Evolutionary conservation across 352 stramenopile species (phyloP), one percentile per base, ranked within the genome.

Genomic region (Phytophthora ramorum): DNA sequence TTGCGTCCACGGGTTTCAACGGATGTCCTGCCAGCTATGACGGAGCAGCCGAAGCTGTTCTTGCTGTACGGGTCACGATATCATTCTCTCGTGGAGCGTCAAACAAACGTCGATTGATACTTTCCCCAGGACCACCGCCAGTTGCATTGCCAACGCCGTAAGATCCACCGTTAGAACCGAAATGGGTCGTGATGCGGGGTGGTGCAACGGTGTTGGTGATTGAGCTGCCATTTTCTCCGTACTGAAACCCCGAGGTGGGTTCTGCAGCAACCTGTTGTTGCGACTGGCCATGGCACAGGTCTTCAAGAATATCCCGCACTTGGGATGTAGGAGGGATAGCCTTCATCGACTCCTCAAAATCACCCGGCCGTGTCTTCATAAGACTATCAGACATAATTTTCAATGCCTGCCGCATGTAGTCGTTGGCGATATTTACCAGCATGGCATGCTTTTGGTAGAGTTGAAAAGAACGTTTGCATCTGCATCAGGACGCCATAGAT

Each of bases 381-480:
- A 95, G 53, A 37, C 81, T 86, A 24, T 86, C 76, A 2, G 83
- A 75, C 24, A 93, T 93, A 46, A 92, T 79, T 24, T 79, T 75
- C 19, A 95, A 58, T 7, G 85, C 82, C 41, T 78, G 73, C 24
- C 89, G 78, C 81, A 95, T 92, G 41, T 89, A 72, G 35, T 89
- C 73, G 35, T 91, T 85, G 7, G 88, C 88, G 26, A 89, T 90
- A 43, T 91, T 90, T 4, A 90, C 51, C 84, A 40, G 79, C 62
- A 8, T 90, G 5, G 89, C 51, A 24, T 24, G 22, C 84, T 37
- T 79, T 60, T 7, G 86, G 78, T 16, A 93, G 69, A 10, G 84
- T 94, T 6, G 84, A 85, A 45, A 96, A 94, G 63, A 95, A 93
- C 34, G 76, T 90, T 55, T 96, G 86, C 86, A 95, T 93, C 58